Evolutionary conservation across 345 rosid genomes (phyloP).

Genomic region (Aurinia saxatilis): DNA sequence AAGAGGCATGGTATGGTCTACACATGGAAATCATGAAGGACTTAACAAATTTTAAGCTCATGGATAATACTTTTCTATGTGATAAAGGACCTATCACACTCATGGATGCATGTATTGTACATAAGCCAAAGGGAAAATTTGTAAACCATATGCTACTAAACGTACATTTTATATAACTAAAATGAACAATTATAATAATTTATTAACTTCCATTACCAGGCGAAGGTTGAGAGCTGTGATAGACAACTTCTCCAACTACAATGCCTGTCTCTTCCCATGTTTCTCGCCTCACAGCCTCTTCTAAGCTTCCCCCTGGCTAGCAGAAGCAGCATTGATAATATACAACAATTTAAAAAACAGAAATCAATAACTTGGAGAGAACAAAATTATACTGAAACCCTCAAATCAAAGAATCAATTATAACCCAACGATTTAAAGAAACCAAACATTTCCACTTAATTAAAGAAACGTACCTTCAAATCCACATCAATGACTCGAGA

Average conservation of each 20-base stretch:
- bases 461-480: conserved; percentile 38
- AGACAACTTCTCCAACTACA: conserved; percentile 89
- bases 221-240: conserved; percentile 98
- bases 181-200: too few relatives aligned
- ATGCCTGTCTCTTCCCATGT: conserved; percentile 92
- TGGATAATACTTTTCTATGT: not conserved
- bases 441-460: not conserved
- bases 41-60: too few relatives aligned
- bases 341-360: not conserved
- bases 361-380: not conserved
- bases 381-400: not conserved
- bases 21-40: not conserved
- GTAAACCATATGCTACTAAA: too few relatives aligned
- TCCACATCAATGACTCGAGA: conserved; percentile 73
- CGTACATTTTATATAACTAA: too few relatives aligned
- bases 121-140: too few relatives aligned
- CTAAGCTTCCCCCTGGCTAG: conserved; percentile 99
- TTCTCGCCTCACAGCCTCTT: conserved; percentile 95
- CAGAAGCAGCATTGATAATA: conserved; percentile 15
- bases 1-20: not conserved
- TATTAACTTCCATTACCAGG: conserved; percentile 52
- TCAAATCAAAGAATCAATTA: not conserved
- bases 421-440: not conserved
- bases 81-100: not conserved
- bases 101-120: not conserved